Conservation (phyloP, 495 filamentous ascomycete species). For the Penicillium cataractarum region DNA sequence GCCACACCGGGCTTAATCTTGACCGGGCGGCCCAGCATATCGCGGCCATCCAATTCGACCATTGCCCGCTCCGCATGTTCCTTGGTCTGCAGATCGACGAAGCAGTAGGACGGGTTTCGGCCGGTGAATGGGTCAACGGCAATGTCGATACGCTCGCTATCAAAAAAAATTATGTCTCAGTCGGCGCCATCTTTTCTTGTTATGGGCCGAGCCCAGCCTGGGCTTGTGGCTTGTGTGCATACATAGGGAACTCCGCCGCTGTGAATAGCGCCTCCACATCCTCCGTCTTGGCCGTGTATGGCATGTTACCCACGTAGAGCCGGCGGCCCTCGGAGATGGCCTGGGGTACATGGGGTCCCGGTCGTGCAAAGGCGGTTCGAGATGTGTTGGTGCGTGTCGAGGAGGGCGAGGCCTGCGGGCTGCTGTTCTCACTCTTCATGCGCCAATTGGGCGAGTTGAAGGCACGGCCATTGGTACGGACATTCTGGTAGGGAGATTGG, state of each 20-base stretch:
- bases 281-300: constrained; percentile 62
- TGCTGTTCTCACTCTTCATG: constrained; percentile 41
- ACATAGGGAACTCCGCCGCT: constrained; percentile 50
- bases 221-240: constrained; percentile 8
- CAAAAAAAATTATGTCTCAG: constrained; percentile 30
- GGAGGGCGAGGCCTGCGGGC: constrained; percentile 36
- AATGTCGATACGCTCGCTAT: constrained; percentile 65
- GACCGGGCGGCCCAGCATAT: constrained; percentile 57
- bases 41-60: constrained; percentile 52
- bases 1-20: constrained; percentile 64
- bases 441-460: constrained; percentile 55
- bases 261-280: constrained; percentile 63
- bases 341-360: constrained; percentile 42
- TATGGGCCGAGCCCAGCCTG: not conserved
- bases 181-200: constrained; percentile 17
- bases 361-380: constrained; percentile 40
- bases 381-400: constrained; percentile 41
- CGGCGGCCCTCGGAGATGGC: constrained; percentile 48
- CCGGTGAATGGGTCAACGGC: constrained; percentile 68
- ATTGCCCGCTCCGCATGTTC: constrained; percentile 63
- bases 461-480: constrained; percentile 47
- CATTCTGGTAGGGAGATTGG: constrained; percentile 41
- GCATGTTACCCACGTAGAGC: constrained; percentile 71
- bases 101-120: constrained; percentile 73
- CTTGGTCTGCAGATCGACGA: constrained; percentile 61